Percentiles rank a stretch among this genome's conserved stretches.
Conservation (phyloP, 2,329 filamentous ascomycete species). For the Cytospora paraplurivora region DNA sequence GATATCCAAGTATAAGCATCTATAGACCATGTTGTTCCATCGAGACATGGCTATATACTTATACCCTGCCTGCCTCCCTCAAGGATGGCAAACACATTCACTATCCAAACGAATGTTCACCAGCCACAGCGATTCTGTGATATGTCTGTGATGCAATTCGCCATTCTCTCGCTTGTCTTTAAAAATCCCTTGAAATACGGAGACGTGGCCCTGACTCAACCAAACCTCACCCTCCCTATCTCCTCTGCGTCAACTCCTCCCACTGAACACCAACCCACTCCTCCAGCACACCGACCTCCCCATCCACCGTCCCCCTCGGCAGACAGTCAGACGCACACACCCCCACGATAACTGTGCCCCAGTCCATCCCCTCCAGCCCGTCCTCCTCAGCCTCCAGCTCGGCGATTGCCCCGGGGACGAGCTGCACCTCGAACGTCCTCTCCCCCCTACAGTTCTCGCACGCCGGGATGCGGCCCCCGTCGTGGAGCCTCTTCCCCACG, state of each 20-base stretch:
- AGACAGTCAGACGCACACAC: constrained; percentile 82
- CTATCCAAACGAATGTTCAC: no score
- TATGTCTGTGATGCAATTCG: no score
- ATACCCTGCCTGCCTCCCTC: no score
- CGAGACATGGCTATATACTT: no score
- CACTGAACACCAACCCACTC: constrained; percentile 99
- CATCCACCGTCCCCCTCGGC: constrained; percentile 57
- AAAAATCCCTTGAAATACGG: no score
- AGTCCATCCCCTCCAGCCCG: constrained; percentile 91
- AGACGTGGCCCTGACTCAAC: background rate
- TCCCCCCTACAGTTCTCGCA: constrained; percentile 75
- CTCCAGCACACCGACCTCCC: constrained; percentile 77
- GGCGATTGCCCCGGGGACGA: constrained; percentile 86
- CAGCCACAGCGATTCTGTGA: no score
- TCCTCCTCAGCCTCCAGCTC: constrained; percentile 68
- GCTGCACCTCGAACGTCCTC: constrained; percentile 86
- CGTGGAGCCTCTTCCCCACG: constrained; percentile 66
- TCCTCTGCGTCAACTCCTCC: constrained; percentile 68
- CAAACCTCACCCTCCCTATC: constrained; percentile 35
- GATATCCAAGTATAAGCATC: background rate
- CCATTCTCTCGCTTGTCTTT: no score
- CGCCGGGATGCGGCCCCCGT: constrained; percentile 61
- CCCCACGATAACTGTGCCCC: constrained; percentile 88
- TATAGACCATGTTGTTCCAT: background rate
- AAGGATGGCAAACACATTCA: background rate